Conservation (phyloP, 1,284 basidiomycete species). For the Marasmius tenuissimus region DNA sequence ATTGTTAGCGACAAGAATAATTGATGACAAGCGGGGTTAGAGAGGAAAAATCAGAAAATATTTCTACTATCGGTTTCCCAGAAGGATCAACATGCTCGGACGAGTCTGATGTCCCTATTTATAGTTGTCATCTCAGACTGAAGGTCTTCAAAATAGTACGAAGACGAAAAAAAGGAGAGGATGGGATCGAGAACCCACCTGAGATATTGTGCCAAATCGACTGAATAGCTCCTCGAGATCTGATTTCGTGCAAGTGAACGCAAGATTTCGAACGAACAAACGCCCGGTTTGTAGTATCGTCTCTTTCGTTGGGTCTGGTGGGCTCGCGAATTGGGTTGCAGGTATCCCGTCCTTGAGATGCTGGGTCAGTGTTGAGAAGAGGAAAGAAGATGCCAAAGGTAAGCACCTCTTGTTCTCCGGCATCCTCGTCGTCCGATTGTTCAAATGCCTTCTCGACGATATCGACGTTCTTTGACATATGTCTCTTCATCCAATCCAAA, state of each 20-base stretch:
- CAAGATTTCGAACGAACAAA: conserved; percentile 89
- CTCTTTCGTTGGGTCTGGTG: conserved; percentile 49
- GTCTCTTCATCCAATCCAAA: conserved; percentile 74
- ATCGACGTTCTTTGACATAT: conserved; percentile 55
- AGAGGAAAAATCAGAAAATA: conserved; percentile 26
- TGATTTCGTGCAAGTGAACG: conserved; percentile 79
- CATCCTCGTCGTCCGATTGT: conserved; percentile 58
- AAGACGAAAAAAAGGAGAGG: not conserved
- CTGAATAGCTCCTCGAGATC: conserved; percentile 75
- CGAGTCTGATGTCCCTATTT: conserved; percentile 67
- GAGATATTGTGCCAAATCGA: conserved; percentile 70
- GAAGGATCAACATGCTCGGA: conserved; percentile 25
- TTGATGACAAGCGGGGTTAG: conserved; percentile 1
- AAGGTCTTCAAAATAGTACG: conserved; percentile 4
- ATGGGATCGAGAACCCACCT: conserved; percentile 48
- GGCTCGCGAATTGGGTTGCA: conserved; percentile 18
- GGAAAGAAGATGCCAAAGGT: not conserved
- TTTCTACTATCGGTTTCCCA: conserved; percentile 63
- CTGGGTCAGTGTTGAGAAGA: not conserved
- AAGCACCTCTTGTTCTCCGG: conserved; percentile 5
- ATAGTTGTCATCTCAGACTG: conserved; percentile 43
- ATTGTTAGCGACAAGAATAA: conserved; percentile 2
- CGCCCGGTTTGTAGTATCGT: conserved; percentile 80
- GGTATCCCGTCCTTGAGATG: conserved; percentile 4
- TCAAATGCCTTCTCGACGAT: conserved; percentile 51